Conservation (phyloP, 73 alveolate species). For the Tetrahymena borealis region DNA sequence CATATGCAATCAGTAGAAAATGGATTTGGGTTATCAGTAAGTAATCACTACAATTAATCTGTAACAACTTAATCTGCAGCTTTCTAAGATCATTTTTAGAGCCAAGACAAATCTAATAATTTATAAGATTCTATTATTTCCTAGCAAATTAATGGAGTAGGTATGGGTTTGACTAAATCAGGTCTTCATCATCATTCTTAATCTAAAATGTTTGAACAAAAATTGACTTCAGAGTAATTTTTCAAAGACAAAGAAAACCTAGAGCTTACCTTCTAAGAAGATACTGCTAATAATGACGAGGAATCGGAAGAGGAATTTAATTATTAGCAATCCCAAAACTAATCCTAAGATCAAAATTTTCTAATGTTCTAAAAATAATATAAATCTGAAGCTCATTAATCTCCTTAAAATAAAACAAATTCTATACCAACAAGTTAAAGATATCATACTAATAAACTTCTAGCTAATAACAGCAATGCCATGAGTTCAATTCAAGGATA, state of each 20-base stretch:
- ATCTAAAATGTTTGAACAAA: neutral
- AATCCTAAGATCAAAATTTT: too few species aligned
- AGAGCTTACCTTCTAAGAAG: neutral
- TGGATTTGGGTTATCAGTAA: too few species aligned
- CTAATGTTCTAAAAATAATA: too few species aligned
- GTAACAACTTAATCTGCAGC: neutral
- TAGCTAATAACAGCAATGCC: too few species aligned
- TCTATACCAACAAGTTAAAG: too few species aligned
- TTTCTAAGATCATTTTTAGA: too few species aligned
- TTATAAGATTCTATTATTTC: neutral
- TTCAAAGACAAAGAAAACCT: neutral
- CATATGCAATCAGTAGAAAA: neutral
- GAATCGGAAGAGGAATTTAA: neutral
- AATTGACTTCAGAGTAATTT: neutral
- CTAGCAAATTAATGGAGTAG: neutral
- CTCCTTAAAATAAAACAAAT: too few species aligned
- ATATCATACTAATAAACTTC: too few species aligned
- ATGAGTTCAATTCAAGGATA: too few species aligned
- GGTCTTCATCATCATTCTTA: neutral
- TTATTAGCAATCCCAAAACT: too few species aligned
- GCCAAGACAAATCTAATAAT: neutral
- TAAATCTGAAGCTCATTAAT: too few species aligned
- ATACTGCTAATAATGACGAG: neutral
- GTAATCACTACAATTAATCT: neutral
- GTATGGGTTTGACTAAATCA: neutral